These are phyloP conservation scores for Colletotrichum scovillei DNA, from an alignment of 2,329 filamentous ascomycete species.

Conservation along the genomic window DNA sequence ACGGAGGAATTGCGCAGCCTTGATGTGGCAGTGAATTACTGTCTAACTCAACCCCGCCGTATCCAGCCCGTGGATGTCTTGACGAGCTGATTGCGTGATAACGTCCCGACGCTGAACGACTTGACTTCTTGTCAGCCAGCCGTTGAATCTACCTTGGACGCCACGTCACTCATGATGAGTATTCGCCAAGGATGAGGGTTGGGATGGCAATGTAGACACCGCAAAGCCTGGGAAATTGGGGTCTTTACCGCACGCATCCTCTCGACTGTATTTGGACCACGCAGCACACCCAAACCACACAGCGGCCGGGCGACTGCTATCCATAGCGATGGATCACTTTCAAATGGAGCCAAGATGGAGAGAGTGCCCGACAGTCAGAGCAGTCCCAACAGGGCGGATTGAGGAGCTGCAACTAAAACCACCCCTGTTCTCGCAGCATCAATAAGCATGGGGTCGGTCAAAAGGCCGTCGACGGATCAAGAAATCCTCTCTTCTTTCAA, in stretches of 20 bases:
- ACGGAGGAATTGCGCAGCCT: neutral
- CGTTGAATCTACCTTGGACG: neutral
- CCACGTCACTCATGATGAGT: constrained; percentile 1
- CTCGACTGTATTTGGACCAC: neutral
- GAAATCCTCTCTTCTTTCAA: neutral
- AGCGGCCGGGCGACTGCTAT: constrained; percentile 27
- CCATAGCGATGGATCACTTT: constrained; percentile 9
- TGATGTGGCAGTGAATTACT: neutral
- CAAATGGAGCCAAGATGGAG: constrained; percentile 11
- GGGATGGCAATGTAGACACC: neutral
- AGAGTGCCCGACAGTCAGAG: neutral
- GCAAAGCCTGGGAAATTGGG: neutral
- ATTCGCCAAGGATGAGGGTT: neutral
- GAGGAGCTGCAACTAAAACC: constrained; percentile 18
- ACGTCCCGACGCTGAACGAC: neutral
- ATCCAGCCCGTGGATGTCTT: neutral
- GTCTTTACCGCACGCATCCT: neutral
- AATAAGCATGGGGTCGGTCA: neutral
- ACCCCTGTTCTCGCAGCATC: constrained; percentile 5
- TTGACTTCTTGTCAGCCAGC: neutral
- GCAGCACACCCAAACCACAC: constrained; percentile 5
- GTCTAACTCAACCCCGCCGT: neutral
- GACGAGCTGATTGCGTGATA: neutral
- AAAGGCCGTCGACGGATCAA: neutral
- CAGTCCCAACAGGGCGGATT: constrained; percentile 17